Evolutionary conservation across 768 basidiomycete species (phyloP), one percentile per base, ranked within the genome.

Genomic region (Coprinopsis strossmayeri): DNA sequence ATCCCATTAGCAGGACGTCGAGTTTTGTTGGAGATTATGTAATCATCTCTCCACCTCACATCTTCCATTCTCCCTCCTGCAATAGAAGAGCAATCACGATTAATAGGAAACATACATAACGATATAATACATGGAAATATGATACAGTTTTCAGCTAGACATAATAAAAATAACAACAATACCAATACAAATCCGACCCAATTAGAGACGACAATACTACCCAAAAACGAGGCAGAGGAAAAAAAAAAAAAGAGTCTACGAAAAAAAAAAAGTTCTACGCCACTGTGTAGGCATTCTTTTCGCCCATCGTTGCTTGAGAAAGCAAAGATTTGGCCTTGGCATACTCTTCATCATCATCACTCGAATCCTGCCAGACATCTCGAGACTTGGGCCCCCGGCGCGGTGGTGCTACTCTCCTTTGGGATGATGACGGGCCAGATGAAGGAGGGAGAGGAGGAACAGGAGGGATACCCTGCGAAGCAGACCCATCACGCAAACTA

Each of bases 291-390:
- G 27, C 7, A n/a, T 5, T 32, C 56, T 65, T 69, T 53, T 64
- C 64, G 55, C 64, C 74, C 62, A 63, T 70, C 38, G 71, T 69
- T 23, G 70, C 66, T 54, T 69, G 66, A 34, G 62, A 69, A 56
- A 90, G 68, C 61, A 83, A 46, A 48, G 54, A 68, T 65, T 73
- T 76, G 47, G 84, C 87, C 18, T 58, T 69, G 46, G 67, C 56
- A 66, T 90, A 89, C 60, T 72, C 81, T 51, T 74, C 81, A 58
- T 87, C 84, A 55, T 87, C 83, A 44, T 84, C 84, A 57, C 83
- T 82, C 55, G 86, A 87, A 56, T 91, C 84, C 51, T 74, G 73
- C 88, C 87, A 89, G 43, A 57, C 54, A 54, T 59, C 59, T n/a
- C n/a, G n/a, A n/a, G n/a, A n/a, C n/a, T n/a, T n/a, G n/a, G n/a